phyloP scores from a whole-genome alignment of 257 asterid species.

The Marsdenia floribunda region DNA sequence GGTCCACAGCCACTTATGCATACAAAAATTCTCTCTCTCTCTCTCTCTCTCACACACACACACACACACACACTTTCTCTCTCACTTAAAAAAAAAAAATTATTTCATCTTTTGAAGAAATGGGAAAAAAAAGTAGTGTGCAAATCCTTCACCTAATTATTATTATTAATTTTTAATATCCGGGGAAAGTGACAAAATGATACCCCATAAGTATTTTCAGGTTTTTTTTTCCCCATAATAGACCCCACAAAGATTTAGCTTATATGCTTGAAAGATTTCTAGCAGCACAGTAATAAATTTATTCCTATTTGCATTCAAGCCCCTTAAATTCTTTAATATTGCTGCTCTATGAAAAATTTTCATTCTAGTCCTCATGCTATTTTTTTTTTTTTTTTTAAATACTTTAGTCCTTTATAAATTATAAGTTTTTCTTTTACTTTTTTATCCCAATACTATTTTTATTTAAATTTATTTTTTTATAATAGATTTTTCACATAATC shows the following conservation, averaged over 20 bases:
- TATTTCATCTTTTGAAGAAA: too few species aligned
- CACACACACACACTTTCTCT: too few species aligned
- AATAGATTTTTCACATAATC: too few species aligned
- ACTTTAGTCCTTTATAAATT: neutral
- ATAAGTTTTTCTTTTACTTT: too few species aligned
- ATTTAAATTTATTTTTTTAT: too few species aligned
- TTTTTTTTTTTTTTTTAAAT: neutral
- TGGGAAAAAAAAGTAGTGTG: neutral
- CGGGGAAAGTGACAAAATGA: neutral
- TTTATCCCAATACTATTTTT: too few species aligned
- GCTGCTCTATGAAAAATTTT: neutral
- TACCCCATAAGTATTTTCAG: conserved; percentile 4
- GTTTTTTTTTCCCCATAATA: neutral
- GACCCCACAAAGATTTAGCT: conserved; percentile 9
- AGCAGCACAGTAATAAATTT: too few species aligned
- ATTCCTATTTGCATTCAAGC: neutral
- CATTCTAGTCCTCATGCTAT: neutral
- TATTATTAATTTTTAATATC: too few species aligned
- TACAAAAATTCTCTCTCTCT: neutral
- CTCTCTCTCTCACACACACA: neutral
- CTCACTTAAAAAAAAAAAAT: too few species aligned
- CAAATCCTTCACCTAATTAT: neutral
- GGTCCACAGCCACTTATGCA: conserved; percentile 42
- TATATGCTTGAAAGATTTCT: conserved; percentile 3
- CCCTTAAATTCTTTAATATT: neutral